Conservation (phyloP, 2,329 filamentous ascomycete genomes). For the Aspergillus puulaauensis region DNA sequence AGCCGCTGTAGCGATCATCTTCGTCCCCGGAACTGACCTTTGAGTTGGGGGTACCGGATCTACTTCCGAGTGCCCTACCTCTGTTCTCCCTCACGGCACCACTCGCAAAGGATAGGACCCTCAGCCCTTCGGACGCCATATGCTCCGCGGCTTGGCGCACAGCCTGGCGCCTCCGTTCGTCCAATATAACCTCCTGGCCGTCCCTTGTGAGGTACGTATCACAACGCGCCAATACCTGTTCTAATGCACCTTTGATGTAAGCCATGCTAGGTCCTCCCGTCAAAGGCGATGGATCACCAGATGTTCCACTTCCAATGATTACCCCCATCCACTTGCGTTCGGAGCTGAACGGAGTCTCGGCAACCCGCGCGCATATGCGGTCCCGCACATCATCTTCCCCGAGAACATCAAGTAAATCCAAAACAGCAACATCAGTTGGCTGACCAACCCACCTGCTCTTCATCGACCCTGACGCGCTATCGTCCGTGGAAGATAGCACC, state of each 20-base stretch:
- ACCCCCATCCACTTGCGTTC: slow-evolving; percentile 99
- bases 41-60: slow-evolving; percentile 48
- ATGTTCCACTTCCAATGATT: slow-evolving; percentile 62
- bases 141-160: slow-evolving; percentile 76
- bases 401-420: slow-evolving; percentile 88
- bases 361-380: slow-evolving; percentile 74
- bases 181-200: slow-evolving; percentile 81
- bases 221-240: slow-evolving; percentile 80
- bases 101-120: slow-evolving; percentile 91
- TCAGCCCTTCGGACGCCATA: slow-evolving; percentile 85
- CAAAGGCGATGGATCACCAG: slow-evolving; percentile 51
- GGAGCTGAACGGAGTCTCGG: slow-evolving; percentile 93
- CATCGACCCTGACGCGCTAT: slow-evolving; percentile 57
- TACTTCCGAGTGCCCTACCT: slow-evolving; percentile 51
- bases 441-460: slow-evolving; percentile 95
- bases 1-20: slow-evolving; percentile 76
- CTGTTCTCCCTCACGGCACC: slow-evolving; percentile 61
- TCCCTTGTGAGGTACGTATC: slow-evolving; percentile 87
- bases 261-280: slow-evolving; percentile 70
- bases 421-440: slow-evolving; percentile 94
- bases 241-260: slow-evolving; percentile 93
- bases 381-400: slow-evolving; percentile 89
- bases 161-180: slow-evolving; percentile 70
- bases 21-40: slow-evolving; percentile 43
- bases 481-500: slow-evolving; percentile 80